These are phyloP conservation scores for Gypsophila paniculata DNA, from an alignment of 179 eudicot species.

Conservation along the genomic window DNA sequence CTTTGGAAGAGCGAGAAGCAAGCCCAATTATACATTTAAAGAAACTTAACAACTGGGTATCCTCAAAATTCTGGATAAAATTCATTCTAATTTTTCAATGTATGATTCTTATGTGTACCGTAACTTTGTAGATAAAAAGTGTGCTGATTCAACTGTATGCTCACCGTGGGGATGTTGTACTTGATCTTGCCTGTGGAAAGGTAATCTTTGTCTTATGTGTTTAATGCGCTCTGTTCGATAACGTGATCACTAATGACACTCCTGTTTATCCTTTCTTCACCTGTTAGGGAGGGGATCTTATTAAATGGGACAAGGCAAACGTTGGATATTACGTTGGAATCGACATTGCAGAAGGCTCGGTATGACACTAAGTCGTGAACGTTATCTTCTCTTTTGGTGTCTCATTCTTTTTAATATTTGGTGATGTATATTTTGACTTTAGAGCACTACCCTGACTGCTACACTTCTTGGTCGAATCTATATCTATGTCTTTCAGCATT, in stretches of 20 bases:
- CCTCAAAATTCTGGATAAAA: not conserved
- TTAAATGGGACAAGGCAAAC: conserved; percentile 98
- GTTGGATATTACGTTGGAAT: conserved; percentile 94
- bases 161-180: conserved; percentile 71
- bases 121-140: conserved; percentile 69
- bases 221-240: conserved; percentile 3
- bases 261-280: conserved; percentile 5
- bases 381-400: not conserved
- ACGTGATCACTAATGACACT: not conserved
- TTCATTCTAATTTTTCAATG: not conserved
- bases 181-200: conserved; percentile 99
- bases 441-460: not conserved
- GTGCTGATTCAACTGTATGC: conserved; percentile 89
- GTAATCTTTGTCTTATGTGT: conserved; percentile 32
- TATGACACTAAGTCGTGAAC: conserved; percentile 28
- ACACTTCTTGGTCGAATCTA: not conserved
- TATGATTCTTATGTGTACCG: not conserved
- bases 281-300: conserved; percentile 87
- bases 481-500: not conserved
- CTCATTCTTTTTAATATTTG: not conserved
- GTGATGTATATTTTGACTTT: not conserved
- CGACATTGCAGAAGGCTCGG: conserved; percentile 96
- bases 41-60: conserved; percentile 97
- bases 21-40: conserved; percentile 94
- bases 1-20: conserved; percentile 91